A percentile compares a stretch with the other conserved stretches of the same genome.
phyloP scores from a whole-genome alignment of 1,139 yeast genomes.

The Yamadazyma sp. region DNA sequence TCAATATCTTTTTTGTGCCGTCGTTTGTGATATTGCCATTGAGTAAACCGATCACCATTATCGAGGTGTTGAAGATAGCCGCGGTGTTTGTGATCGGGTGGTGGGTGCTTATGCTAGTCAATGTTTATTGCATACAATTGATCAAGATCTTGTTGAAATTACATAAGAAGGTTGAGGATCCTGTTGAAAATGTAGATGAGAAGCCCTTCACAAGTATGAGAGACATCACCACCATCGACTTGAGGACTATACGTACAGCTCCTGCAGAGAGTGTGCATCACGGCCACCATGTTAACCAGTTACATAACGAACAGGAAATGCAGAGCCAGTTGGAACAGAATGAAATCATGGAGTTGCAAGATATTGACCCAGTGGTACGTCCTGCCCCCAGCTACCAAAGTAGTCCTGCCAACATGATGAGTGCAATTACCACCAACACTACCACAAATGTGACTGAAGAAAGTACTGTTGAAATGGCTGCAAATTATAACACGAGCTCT shows the following conservation, averaged over 20 bases:
- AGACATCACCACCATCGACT: conserved; percentile 32
- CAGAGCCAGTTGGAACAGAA: conserved; percentile 1
- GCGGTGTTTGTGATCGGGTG: conserved; percentile 72
- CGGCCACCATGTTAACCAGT: conserved; percentile 1
- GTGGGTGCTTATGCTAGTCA: conserved; percentile 46
- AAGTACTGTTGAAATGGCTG: neutral
- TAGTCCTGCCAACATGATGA: conserved; percentile 4
- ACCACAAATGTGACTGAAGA: neutral
- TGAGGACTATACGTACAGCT: conserved; percentile 19
- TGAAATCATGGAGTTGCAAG: conserved; percentile 4
- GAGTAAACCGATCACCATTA: conserved; percentile 59
- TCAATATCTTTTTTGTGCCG: conserved; percentile 75
- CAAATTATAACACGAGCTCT: neutral
- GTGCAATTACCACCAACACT: conserved; percentile 1
- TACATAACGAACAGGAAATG: neutral
- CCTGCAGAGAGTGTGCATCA: conserved; percentile 7
- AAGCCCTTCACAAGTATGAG: conserved; percentile 27
- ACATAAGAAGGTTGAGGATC: conserved; percentile 10
- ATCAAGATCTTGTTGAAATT: conserved; percentile 24
- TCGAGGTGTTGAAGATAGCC: conserved; percentile 71
- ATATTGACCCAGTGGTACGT: conserved; percentile 3
- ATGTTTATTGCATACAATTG: conserved; percentile 37
- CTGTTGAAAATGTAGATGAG: conserved; percentile 6
- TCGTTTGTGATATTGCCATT: conserved; percentile 72
- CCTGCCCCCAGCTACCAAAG: conserved; percentile 5